Conservation (phyloP, 176 grass and related monocot species). For the Metroxylon sagu region DNA sequence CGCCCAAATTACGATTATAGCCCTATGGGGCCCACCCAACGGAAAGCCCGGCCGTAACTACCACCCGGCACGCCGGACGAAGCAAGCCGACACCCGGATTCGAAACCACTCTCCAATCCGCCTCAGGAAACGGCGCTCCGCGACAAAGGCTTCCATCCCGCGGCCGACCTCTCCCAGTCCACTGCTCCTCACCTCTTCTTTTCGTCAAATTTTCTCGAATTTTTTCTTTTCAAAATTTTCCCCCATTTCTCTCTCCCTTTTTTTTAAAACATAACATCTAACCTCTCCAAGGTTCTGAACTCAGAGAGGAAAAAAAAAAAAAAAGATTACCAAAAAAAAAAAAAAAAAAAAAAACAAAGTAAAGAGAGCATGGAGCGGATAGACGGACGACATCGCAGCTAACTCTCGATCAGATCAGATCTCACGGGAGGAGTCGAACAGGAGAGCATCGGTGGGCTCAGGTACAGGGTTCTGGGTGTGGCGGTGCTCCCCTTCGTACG, state of each 20-base stretch:
- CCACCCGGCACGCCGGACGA: no score
- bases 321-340: neutral
- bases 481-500: conserved; percentile 17
- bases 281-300: neutral
- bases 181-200: neutral
- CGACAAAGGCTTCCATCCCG: neutral
- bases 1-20: neutral
- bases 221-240: neutral
- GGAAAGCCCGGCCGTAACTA: neutral
- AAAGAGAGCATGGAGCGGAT: no score
- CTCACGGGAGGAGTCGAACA: neutral
- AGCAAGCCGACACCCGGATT: neutral
- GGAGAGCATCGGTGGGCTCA: neutral
- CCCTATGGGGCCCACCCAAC: neutral
- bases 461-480: conserved; percentile 4
- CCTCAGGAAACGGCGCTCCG: neutral
- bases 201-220: neutral
- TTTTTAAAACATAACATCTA: neutral
- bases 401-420: neutral
- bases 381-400: no score
- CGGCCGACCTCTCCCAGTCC: no score
- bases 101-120: neutral
- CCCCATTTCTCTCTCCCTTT: neutral
- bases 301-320: neutral
- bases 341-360: no score